A percentile compares a stretch with the other conserved stretches of the same genome.
phyloP scores from a whole-genome alignment of 306 rosid species.

The Abrus precatorius region DNA sequence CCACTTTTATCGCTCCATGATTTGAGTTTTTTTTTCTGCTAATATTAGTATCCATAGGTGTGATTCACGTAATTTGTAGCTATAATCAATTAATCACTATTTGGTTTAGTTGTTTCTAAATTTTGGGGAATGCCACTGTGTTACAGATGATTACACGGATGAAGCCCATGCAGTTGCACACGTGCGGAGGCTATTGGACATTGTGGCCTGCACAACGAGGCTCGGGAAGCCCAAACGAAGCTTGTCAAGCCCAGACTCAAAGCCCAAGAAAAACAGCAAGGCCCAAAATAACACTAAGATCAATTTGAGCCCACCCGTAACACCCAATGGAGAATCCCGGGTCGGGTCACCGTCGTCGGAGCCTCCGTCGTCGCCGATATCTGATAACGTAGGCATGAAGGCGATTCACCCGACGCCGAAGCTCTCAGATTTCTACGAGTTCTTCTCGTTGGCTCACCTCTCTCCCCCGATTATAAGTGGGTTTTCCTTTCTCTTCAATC shows the following conservation, averaged over 20 bases:
- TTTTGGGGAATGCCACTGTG: background rate
- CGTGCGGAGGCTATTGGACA: slow-evolving; percentile 85
- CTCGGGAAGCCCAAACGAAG: slow-evolving; percentile 75
- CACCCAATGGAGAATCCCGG: slow-evolving; percentile 58
- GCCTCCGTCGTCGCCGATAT: slow-evolving; percentile 58
- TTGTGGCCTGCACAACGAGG: slow-evolving; percentile 79
- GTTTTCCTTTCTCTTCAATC: slow-evolving; percentile 42
- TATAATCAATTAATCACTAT: background rate
- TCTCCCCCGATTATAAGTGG: slow-evolving; percentile 80
- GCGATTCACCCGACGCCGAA: slow-evolving; percentile 94
- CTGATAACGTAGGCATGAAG: slow-evolving; percentile 83
- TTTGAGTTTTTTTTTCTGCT: background rate
- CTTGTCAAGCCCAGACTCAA: slow-evolving; percentile 60
- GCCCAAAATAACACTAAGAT: slow-evolving; percentile 55
- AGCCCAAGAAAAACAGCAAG: slow-evolving; percentile 68
- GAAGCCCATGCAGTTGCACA: slow-evolving; percentile 70
- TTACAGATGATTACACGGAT: slow-evolving; percentile 71
- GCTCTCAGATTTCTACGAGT: slow-evolving; percentile 91
- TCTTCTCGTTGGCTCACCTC: slow-evolving; percentile 80
- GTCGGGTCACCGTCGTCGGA: slow-evolving; percentile 56
- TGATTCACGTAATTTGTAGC: background rate
- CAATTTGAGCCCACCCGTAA: slow-evolving; percentile 55
- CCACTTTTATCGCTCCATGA: background rate
- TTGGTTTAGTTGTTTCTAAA: background rate
- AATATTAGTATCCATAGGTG: background rate